These are phyloP conservation scores for Metschnikowia koreensis DNA, from an alignment of 805 yeast genomes.

Conservation along the genomic window DNA sequence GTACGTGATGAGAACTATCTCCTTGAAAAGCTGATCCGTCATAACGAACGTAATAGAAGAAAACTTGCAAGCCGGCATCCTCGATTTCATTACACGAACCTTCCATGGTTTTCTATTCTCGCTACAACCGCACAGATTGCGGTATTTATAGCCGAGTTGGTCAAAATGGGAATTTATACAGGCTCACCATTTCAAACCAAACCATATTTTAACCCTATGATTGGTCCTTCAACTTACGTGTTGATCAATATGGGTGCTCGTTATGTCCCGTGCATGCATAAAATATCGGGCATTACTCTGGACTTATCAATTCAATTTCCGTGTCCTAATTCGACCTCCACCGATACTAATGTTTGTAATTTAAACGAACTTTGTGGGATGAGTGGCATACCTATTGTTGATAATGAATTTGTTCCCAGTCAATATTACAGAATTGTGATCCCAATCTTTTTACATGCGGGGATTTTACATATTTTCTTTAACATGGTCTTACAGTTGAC, in stretches of 20 bases:
- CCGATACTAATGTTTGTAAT: constrained; percentile 54
- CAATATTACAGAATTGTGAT: constrained; percentile 70
- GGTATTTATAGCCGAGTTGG: constrained; percentile 63
- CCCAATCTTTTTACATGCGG: constrained; percentile 76
- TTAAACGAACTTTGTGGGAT: constrained; percentile 61
- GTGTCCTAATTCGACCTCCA: constrained; percentile 64
- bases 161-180: constrained; percentile 54
- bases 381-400: constrained; percentile 41
- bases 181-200: constrained; percentile 65
- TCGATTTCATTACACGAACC: constrained; percentile 23
- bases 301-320: constrained; percentile 50
- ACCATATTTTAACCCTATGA: constrained; percentile 76
- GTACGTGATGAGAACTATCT: background rate
- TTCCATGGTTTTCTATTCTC: constrained; percentile 42
- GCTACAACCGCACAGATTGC: constrained; percentile 47
- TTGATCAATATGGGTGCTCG: constrained; percentile 70
- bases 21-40: constrained; percentile 7
- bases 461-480: constrained; percentile 64
- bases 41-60: constrained; percentile 17
- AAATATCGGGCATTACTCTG: constrained; percentile 49
- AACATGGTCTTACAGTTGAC: constrained; percentile 59
- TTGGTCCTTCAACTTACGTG: constrained; percentile 69
- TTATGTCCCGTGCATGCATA: constrained; percentile 68
- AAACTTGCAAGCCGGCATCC: constrained; percentile 17
- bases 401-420: constrained; percentile 43